phyloP scores from a whole-genome alignment of 2,329 filamentous ascomycete species.

The Botryotinia globosa region DNA sequence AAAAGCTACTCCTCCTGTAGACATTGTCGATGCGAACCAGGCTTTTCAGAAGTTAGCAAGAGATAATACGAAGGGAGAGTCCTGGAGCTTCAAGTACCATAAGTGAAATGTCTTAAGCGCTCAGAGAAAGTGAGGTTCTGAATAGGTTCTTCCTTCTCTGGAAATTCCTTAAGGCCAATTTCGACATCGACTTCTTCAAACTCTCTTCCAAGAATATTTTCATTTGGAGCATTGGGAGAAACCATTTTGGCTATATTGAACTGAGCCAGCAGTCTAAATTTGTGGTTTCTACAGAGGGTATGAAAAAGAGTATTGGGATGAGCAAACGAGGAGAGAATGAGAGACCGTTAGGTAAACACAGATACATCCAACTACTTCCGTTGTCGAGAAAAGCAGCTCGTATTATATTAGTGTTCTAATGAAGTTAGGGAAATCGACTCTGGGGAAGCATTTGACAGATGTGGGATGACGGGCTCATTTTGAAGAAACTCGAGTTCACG shows the following conservation, averaged over 20 bases:
- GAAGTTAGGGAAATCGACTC: constrained; percentile 11
- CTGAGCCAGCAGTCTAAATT: constrained; percentile 21
- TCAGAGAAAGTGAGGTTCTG: constrained; percentile 6
- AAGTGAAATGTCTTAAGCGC: constrained; percentile 21
- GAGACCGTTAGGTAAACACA: constrained; percentile 2
- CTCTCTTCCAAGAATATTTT: background rate
- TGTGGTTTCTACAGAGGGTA: background rate
- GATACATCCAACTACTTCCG: background rate
- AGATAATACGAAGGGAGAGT: constrained; percentile 29
- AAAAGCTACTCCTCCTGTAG: constrained; percentile 66
- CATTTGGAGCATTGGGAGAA: background rate
- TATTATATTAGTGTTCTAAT: constrained; percentile 13
- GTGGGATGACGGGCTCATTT: constrained; percentile 17
- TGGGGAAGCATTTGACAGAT: constrained; percentile 5
- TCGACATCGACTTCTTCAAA: background rate
- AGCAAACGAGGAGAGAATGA: background rate
- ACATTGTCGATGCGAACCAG: constrained; percentile 78
- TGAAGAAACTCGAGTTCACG: constrained; percentile 11
- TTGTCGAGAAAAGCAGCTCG: constrained; percentile 6
- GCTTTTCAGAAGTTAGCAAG: constrained; percentile 25
- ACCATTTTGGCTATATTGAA: constrained; percentile 14
- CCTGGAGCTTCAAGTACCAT: constrained; percentile 5
- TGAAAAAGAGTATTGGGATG: background rate
- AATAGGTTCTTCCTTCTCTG: constrained; percentile 8
- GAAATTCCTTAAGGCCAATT: background rate